A percentile compares a stretch with the other conserved stretches of the same genome.
Evolutionary conservation across 2,329 filamentous ascomycete genomes (phyloP).

Genomic region (Cercospora sesami): DNA sequence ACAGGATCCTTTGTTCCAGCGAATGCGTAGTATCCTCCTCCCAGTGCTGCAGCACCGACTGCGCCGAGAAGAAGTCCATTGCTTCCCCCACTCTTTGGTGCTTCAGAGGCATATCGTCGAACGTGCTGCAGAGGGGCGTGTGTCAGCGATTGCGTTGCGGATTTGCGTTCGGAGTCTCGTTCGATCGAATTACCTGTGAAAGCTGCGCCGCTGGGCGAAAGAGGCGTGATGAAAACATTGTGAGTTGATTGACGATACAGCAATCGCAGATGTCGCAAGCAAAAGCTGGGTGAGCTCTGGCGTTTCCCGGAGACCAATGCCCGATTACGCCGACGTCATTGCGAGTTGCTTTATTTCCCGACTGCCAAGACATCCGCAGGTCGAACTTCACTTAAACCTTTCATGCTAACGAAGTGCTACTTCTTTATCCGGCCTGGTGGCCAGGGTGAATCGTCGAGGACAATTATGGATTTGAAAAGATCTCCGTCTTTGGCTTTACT

Average conservation of each 20-base stretch:
- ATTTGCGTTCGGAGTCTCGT: neutral
- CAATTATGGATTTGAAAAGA: neutral
- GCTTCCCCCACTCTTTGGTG: constrained; percentile 55
- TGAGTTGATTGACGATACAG: neutral
- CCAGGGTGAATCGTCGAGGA: neutral
- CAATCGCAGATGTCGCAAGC: constrained; percentile 2
- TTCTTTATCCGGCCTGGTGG: neutral
- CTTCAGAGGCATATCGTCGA: constrained; percentile 71
- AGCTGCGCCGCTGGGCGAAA: constrained; percentile 34
- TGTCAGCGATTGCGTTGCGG: constrained; percentile 20
- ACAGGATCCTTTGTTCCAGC: constrained; percentile 30
- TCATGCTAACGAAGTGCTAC: neutral
- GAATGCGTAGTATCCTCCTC: constrained; percentile 53
- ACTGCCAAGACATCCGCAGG: neutral
- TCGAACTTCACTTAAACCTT: neutral
- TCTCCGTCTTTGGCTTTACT: neutral
- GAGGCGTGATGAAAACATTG: constrained; percentile 32
- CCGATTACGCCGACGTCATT: constrained; percentile 4
- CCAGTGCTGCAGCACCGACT: constrained; percentile 59
- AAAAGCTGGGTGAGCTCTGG: neutral
- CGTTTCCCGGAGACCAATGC: neutral
- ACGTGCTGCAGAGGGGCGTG: constrained; percentile 52
- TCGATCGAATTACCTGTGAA: constrained; percentile 38
- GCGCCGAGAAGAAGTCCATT: constrained; percentile 63
- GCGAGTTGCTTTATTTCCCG: neutral